These are phyloP conservation scores for Pichia rugopelliculosa DNA, from an alignment of 805 yeast genomes.

Conservation along the genomic window DNA sequence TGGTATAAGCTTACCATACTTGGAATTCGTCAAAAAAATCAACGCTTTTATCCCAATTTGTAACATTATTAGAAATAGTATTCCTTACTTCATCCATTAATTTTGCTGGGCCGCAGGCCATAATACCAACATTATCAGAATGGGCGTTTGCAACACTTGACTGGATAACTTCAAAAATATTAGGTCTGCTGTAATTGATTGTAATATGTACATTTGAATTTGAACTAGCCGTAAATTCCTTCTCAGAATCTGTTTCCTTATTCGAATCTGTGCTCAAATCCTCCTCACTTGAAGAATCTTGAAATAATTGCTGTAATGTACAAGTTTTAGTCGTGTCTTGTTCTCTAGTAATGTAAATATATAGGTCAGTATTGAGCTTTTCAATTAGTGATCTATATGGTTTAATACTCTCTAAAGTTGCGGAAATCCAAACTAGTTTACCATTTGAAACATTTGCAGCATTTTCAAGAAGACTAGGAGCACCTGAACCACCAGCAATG, in stretches of 20 bases:
- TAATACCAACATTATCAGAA: constrained; percentile 35
- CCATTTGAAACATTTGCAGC: constrained; percentile 26
- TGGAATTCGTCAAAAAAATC: constrained; percentile 73
- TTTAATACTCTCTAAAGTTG: constrained; percentile 38
- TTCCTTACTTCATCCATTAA: constrained; percentile 47
- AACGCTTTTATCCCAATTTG: constrained; percentile 39
- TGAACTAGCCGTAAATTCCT: background rate
- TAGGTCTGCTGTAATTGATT: constrained; percentile 36
- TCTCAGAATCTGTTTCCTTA: constrained; percentile 8
- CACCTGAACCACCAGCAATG: constrained; percentile 67
- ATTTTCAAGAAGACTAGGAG: constrained; percentile 46
- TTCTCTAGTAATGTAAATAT: constrained; percentile 34
- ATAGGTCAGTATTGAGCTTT: constrained; percentile 22
- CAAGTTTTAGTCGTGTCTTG: constrained; percentile 1
- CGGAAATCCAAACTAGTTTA: constrained; percentile 55
- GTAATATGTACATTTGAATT: constrained; percentile 20
- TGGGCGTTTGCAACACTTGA: constrained; percentile 27
- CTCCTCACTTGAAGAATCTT: background rate
- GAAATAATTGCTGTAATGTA: background rate
- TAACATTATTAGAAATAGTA: constrained; percentile 36
- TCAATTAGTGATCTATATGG: constrained; percentile 32
- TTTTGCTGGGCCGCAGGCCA: constrained; percentile 40
- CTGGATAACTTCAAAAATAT: constrained; percentile 26
- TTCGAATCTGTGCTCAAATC: constrained; percentile 1
- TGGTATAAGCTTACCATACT: constrained; percentile 42